A percentile compares a stretch with the other conserved stretches of the same genome.
Evolutionary conservation across 2,329 filamentous ascomycete genomes (phyloP).

Genomic region (Aschersonia sp.): DNA sequence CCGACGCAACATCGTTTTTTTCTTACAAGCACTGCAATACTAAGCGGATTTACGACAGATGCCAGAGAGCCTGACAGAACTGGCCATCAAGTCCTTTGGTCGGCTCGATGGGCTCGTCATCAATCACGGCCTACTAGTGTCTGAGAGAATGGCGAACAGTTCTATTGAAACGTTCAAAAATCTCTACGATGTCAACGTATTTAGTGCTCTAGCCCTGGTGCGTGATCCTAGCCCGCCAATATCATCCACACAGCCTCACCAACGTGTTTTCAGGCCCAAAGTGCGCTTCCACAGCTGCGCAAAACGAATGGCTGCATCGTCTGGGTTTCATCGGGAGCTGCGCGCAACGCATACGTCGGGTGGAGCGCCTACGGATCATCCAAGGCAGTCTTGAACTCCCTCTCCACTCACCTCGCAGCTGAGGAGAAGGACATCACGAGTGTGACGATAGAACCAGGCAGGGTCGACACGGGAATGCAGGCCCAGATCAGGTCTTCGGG

Average conservation of each 20-base stretch:
- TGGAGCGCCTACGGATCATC: conserved; percentile 75
- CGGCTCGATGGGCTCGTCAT: conserved; percentile 68
- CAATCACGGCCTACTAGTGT: conserved; percentile 75
- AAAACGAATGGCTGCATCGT: conserved; percentile 56
- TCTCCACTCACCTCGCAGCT: conserved; percentile 54
- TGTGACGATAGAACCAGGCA: conserved; percentile 61
- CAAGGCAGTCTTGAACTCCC: conserved; percentile 73
- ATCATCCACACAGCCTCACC: neutral
- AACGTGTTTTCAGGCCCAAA: conserved; percentile 42
- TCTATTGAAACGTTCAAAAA: conserved; percentile 61
- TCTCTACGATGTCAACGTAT: conserved; percentile 73
- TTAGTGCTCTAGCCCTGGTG: conserved; percentile 69
- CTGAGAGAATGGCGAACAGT: conserved; percentile 55
- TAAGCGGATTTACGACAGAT: conserved; percentile 21
- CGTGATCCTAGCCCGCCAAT: conserved; percentile 11
- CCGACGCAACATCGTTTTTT: no score
- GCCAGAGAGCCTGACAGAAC: conserved; percentile 45
- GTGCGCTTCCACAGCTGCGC: conserved; percentile 54
- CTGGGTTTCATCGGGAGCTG: conserved; percentile 69
- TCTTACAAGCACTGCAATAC: neutral
- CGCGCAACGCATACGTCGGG: conserved; percentile 46
- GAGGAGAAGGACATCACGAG: conserved; percentile 68
- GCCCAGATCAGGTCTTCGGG: conserved; percentile 55
- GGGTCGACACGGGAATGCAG: conserved; percentile 86
- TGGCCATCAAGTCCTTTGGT: conserved; percentile 54